Percentiles rank a stretch among this genome's conserved stretches.
These are phyloP conservation scores for Saitozyma podzolica DNA, from an alignment of 768 basidiomycete species.

Conservation along the genomic window DNA sequence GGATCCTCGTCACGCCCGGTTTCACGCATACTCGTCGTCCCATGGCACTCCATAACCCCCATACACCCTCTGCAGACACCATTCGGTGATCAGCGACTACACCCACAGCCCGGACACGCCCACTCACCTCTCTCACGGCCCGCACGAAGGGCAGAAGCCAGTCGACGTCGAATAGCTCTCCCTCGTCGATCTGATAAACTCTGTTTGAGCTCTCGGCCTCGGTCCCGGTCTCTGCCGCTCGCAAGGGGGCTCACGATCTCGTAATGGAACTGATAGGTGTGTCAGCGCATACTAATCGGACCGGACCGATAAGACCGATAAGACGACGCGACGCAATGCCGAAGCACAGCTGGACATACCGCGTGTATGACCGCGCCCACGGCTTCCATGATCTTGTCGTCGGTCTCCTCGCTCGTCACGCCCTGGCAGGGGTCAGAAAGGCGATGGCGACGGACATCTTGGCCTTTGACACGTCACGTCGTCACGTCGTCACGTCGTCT, in stretches of 20 bases:
- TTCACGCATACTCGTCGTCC: neutral
- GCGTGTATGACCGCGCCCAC: conserved; percentile 6
- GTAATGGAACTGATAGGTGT: neutral
- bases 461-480: neutral
- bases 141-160: conserved; percentile 9
- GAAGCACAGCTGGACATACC: no score
- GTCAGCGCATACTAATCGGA: no score
- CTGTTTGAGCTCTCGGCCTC: neutral
- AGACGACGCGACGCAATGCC: no score
- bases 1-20: neutral
- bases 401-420: neutral
- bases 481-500: neutral
- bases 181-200: neutral
- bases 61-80: neutral
- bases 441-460: neutral
- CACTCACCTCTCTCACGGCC: conserved; percentile 14
- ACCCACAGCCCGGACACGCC: neutral
- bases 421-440: neutral
- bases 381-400: neutral
- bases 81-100: neutral
- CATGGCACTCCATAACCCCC: neutral
- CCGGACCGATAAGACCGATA: no score
- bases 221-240: neutral
- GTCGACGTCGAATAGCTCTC: neutral
- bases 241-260: neutral